Percentiles rank a stretch among this genome's conserved stretches.
These are phyloP conservation scores for Boletus coccyginus DNA, from an alignment of 768 basidiomycete genomes.

Conservation along the genomic window DNA sequence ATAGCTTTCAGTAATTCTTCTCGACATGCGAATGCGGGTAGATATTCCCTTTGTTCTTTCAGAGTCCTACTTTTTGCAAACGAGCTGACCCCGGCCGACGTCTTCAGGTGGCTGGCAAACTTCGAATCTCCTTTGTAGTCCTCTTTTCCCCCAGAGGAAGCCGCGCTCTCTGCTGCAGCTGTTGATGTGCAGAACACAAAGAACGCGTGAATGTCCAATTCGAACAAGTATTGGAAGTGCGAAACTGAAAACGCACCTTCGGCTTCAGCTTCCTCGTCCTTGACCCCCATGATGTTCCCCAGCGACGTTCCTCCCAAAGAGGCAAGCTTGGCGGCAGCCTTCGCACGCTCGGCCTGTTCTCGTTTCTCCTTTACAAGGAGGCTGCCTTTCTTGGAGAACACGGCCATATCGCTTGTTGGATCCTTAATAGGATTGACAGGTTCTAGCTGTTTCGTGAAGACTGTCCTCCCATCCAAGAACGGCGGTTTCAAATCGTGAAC, in stretches of 20 bases:
- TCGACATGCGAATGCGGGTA: slow-evolving; percentile 96
- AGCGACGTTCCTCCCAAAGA: slow-evolving; percentile 87
- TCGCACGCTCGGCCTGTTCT: slow-evolving; percentile 93
- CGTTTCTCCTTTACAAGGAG: slow-evolving; percentile 91
- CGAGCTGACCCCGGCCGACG: slow-evolving; percentile 69
- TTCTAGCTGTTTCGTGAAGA: slow-evolving; percentile 95
- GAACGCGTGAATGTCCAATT: slow-evolving; percentile 78
- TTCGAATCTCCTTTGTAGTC: slow-evolving; percentile 93
- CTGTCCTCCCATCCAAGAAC: slow-evolving; percentile 93
- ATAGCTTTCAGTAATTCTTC: slow-evolving; percentile 87
- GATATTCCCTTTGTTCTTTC: slow-evolving; percentile 93
- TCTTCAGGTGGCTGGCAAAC: slow-evolving; percentile 92
- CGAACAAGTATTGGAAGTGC: slow-evolving; percentile 33
- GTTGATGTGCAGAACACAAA: slow-evolving; percentile 34
- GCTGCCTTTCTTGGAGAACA: slow-evolving; percentile 97
- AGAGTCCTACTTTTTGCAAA: slow-evolving; percentile 82
- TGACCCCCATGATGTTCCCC: slow-evolving; percentile 98
- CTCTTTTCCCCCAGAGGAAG: slow-evolving; percentile 52
- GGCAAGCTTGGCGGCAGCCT: slow-evolving; percentile 94
- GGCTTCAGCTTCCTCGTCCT: slow-evolving; percentile 90
- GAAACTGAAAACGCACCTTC: slow-evolving; percentile 61
- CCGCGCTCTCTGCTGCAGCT: slow-evolving; percentile 54
- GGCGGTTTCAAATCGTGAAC: slow-evolving; percentile 97
- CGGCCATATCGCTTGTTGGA: slow-evolving; percentile 88
- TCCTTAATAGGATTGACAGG: slow-evolving; percentile 97